Evolutionary conservation across 768 basidiomycete species (phyloP), one percentile per base, ranked within the genome.

Genomic region (Cyclocybe aegerita): DNA sequence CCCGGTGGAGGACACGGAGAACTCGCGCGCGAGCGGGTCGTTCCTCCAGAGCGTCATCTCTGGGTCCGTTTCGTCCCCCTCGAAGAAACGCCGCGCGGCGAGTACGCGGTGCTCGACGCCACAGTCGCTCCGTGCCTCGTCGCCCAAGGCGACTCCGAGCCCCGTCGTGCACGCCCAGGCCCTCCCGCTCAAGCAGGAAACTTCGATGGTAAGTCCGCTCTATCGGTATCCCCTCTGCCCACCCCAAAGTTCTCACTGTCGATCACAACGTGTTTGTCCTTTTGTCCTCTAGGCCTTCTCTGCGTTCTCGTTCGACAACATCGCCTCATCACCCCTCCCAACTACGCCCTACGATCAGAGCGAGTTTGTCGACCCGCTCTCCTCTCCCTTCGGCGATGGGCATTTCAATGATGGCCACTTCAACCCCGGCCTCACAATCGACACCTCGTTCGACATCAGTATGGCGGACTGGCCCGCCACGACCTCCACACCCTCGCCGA

Each of bases 161-260:
- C 43, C 50, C 57, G 36, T 58, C 46, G 35, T 44, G 46, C 61
- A 65, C 44, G 56, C 67, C 9, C 65, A 66, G 37, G 48, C 65
- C 10, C 61, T 65, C 48, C 49, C 65, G 35, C 48, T 65, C 12
- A 77, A 77, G 55, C 67, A 73, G 14, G 76, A 81, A 59, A 65
- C 77, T 30, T 70, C 73, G 9, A 77, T 79, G 58, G 82, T 84
- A 68, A 66, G 79, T 73, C 51, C 43, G n/a, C 43, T 49, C 50
- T 57, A 34, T 29, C 9, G 11, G 32, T 39, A 11, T 9, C 4
- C 38, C 4, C 30, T 29, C 17, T 9, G 30, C 52, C 36, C 42
- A 16, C 7, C 41, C 46, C 6, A 35, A 54, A 44, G 12, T 41
- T 14, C 15, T 37, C 10, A 48, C 47, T 37, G 15, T 46, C 30